A percentile compares a stretch with the other conserved stretches of the same genome.
phyloP scores from a whole-genome alignment of 2,329 filamentous ascomycete genomes.

The Mycocentrospora acerina region DNA sequence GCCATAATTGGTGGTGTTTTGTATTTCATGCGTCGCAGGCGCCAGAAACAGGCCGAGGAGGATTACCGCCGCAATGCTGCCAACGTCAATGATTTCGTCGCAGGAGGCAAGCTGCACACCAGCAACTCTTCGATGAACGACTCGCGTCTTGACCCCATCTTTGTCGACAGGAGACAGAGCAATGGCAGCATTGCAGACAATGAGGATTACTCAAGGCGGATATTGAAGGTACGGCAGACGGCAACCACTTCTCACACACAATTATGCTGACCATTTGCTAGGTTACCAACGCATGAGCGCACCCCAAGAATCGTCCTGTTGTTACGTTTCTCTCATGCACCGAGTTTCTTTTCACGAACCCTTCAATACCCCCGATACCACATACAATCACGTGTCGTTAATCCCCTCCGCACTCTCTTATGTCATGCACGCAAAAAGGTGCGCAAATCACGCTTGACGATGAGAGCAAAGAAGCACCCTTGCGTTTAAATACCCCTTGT shows the following conservation, averaged over 20 bases:
- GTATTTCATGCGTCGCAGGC: constrained; percentile 73
- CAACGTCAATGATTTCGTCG: constrained; percentile 71
- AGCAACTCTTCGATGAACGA: constrained; percentile 74
- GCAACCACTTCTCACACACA: constrained; percentile 1
- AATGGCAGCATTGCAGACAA: constrained; percentile 97
- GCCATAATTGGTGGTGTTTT: constrained; percentile 68
- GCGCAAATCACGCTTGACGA: constrained; percentile 33
- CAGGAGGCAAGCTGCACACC: constrained; percentile 62
- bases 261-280: constrained; percentile 18
- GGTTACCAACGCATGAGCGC: constrained; percentile 41
- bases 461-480: constrained; percentile 24
- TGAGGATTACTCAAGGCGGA: constrained; percentile 93
- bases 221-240: constrained; percentile 71
- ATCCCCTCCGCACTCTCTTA: constrained; percentile 16
- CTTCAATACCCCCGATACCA: constrained; percentile 10
- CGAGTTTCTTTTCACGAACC: constrained; percentile 12
- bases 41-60: constrained; percentile 76
- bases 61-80: constrained; percentile 81
- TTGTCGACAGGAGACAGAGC: constrained; percentile 82
- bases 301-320: constrained; percentile 10
- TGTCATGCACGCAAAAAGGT: constrained; percentile 16
- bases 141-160: constrained; percentile 78
- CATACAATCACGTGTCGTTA: constrained; percentile 15
- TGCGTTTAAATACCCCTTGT: constrained; percentile 17
- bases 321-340: constrained; percentile 2